These are phyloP conservation scores for Limnanthes douglasii DNA, from an alignment of 345 rosid genomes.

Conservation along the genomic window DNA sequence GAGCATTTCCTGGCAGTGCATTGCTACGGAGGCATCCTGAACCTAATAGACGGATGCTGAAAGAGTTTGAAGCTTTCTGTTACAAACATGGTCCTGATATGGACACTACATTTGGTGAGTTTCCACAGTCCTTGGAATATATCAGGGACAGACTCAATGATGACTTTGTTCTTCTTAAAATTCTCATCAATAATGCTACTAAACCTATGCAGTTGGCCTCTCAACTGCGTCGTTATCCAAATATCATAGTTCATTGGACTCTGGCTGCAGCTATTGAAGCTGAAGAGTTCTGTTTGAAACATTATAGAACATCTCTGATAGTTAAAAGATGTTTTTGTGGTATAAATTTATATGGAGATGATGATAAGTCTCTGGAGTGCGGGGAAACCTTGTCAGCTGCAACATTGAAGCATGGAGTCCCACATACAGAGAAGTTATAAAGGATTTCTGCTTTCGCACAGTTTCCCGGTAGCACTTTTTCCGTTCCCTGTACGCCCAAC, in stretches of 20 bases:
- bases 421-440: too few species aligned
- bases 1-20: constrained; percentile 69
- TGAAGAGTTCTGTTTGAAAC: constrained; percentile 31
- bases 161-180: constrained; percentile 44
- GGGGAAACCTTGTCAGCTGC: constrained; percentile 41
- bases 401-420: constrained; percentile 44
- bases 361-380: constrained; percentile 40
- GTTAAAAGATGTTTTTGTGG: constrained; percentile 41
- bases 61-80: constrained; percentile 75
- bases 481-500: too few species aligned
- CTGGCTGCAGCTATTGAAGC: constrained; percentile 79
- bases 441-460: too few species aligned
- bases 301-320: constrained; percentile 9
- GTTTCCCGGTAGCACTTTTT: too few species aligned
- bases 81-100: constrained; percentile 49
- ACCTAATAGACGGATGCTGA: constrained; percentile 74
- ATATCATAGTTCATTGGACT: constrained; percentile 77
- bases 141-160: constrained; percentile 50
- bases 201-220: constrained; percentile 82
- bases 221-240: constrained; percentile 80
- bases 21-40: constrained; percentile 80
- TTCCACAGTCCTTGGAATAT: constrained; percentile 40
- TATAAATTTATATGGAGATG: constrained; percentile 33
- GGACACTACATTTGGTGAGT: constrained; percentile 59
- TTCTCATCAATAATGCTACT: constrained; percentile 54